Percentiles rank a stretch among this genome's conserved stretches.
Conservation (phyloP, 2,329 filamentous ascomycete species). For the Diplocarpon mali region DNA sequence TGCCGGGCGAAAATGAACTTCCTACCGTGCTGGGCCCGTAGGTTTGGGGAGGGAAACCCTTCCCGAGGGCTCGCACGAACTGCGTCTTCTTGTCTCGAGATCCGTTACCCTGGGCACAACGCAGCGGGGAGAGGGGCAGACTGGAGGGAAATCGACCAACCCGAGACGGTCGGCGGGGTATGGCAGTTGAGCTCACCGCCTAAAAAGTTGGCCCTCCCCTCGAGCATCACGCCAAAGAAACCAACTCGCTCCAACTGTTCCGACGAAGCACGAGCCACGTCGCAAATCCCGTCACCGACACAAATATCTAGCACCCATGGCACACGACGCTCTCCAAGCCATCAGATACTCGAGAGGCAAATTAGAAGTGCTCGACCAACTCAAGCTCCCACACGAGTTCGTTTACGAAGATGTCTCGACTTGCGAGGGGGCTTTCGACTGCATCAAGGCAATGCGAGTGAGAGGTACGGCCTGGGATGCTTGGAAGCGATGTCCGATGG, state of each 20-base stretch:
- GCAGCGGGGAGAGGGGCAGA: too few species aligned
- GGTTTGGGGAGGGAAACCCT: too few species aligned
- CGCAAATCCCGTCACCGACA: neutral
- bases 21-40: too few species aligned
- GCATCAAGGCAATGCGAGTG: slow-evolving; percentile 69
- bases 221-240: neutral
- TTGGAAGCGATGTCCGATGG: neutral
- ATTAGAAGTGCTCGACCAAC: slow-evolving; percentile 71
- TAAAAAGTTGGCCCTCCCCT: neutral
- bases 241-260: too few species aligned
- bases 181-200: neutral
- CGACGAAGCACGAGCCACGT: too few species aligned
- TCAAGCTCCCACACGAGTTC: slow-evolving; percentile 70
- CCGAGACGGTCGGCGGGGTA: neutral
- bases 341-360: slow-evolving; percentile 65
- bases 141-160: too few species aligned
- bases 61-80: too few species aligned
- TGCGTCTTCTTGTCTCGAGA: too few species aligned
- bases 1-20: neutral
- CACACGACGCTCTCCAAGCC: slow-evolving; percentile 47
- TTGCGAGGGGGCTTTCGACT: slow-evolving; percentile 67
- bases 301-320: neutral
- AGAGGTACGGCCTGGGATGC: slow-evolving; percentile 36
- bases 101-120: too few species aligned
- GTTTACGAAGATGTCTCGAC: slow-evolving; percentile 64